phyloP scores from a whole-genome alignment of 768 basidiomycete genomes.

The Kwoniella mangroviensis region DNA sequence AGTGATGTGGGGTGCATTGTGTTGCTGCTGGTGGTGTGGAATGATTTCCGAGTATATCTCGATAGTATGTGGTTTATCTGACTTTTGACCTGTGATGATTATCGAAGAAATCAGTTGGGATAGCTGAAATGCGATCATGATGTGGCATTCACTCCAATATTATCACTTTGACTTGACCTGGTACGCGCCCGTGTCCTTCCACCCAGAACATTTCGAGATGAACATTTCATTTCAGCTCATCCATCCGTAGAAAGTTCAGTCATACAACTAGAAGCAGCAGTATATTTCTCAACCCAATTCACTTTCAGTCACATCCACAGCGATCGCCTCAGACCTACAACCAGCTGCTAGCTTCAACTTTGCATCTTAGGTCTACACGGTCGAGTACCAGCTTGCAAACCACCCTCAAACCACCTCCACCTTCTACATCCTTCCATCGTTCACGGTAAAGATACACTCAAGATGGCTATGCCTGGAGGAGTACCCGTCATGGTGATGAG shows the following conservation, averaged over 20 bases:
- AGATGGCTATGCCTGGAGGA: constrained; percentile 42
- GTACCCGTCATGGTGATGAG: constrained; percentile 51
- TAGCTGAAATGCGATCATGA: background rate
- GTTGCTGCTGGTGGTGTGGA: background rate
- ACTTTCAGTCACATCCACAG: no score
- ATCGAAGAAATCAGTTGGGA: background rate
- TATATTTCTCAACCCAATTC: no score
- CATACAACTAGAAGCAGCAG: no score
- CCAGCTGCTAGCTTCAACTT: no score
- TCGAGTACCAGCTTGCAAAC: no score
- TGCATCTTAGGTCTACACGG: no score
- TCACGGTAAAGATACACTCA: constrained; percentile 4
- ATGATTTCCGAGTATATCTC: background rate
- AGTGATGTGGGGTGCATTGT: constrained; percentile 46
- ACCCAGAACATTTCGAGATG: constrained; percentile 22
- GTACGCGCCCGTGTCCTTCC: constrained; percentile 21
- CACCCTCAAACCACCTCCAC: background rate
- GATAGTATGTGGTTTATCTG: background rate
- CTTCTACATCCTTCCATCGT: constrained; percentile 6
- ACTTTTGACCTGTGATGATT: background rate
- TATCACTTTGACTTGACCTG: constrained; percentile 13
- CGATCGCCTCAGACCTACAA: no score
- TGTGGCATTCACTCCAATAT: constrained; percentile 21
- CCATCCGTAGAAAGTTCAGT: background rate
- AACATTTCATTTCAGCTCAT: background rate